Evolutionary conservation across 352 stramenopile genomes (phyloP).

Genomic region (Blastocystis sp.): DNA sequence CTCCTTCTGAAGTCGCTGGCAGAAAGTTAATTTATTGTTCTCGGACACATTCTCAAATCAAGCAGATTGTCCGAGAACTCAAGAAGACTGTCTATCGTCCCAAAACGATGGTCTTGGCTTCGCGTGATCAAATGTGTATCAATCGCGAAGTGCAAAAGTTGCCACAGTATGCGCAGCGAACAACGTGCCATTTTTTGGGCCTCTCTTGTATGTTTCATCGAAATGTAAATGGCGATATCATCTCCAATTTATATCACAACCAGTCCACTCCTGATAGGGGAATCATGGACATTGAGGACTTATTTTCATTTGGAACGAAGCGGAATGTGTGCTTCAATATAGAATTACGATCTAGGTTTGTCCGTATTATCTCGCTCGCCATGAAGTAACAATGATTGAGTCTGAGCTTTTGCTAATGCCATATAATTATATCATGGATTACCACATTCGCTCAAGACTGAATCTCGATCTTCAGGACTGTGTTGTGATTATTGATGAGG

Average conservation of each 20-base stretch:
- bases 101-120: slow-evolving; percentile 75
- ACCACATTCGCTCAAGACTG: slow-evolving; percentile 71
- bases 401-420: slow-evolving; percentile 94
- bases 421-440: slow-evolving; percentile 99
- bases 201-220: slow-evolving; percentile 51
- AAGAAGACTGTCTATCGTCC: slow-evolving; percentile 74
- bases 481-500: slow-evolving; percentile 98
- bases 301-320: slow-evolving; percentile 72
- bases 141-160: slow-evolving; percentile 64
- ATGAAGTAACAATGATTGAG: slow-evolving; percentile 72
- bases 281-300: slow-evolving; percentile 98
- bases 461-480: slow-evolving; percentile 88
- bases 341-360: slow-evolving; percentile 74
- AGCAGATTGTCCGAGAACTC: slow-evolving; percentile 83
- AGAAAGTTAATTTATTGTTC: slow-evolving; percentile 82
- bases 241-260: slow-evolving; percentile 51
- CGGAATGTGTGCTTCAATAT: slow-evolving; percentile 48
- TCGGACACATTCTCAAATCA: slow-evolving; percentile 82
- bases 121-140: slow-evolving; percentile 79
- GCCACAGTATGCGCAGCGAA: neutral
- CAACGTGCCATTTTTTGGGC: neutral
- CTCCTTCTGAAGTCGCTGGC: slow-evolving; percentile 59
- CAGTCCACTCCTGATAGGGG: slow-evolving; percentile 44
- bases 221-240: neutral
- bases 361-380: slow-evolving; percentile 90